Percentiles rank a stretch among this genome's conserved stretches.
Conservation (phyloP, 495 filamentous ascomycete genomes). For the Penicillium desertorum region DNA sequence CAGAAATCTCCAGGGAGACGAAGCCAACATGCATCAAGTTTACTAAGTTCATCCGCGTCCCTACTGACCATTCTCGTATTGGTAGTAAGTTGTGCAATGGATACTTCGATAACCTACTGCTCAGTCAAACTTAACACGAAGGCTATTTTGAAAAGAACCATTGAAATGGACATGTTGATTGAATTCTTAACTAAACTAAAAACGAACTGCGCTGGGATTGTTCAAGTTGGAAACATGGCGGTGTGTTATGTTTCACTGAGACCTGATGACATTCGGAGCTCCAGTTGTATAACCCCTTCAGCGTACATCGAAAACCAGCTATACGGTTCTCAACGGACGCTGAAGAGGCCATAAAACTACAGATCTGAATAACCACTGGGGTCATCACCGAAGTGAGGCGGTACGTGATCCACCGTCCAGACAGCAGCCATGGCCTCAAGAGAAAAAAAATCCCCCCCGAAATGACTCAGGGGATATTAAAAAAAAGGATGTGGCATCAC, state of each 20-base stretch:
- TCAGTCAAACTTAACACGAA: background rate
- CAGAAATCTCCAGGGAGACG: no score
- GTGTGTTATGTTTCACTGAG: background rate
- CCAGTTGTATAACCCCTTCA: slow-evolving; percentile 11
- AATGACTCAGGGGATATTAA: background rate
- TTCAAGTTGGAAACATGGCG: background rate
- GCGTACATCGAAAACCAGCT: slow-evolving; percentile 8
- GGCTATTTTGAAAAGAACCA: background rate
- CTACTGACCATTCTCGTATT: no score
- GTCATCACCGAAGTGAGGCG: background rate
- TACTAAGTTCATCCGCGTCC: no score
- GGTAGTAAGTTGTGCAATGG: no score
- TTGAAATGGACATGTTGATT: background rate
- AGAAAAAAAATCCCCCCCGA: background rate
- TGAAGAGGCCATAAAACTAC: slow-evolving; percentile 11
- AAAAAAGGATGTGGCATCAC: background rate
- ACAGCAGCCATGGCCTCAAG: background rate
- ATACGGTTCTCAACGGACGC: slow-evolving; percentile 11
- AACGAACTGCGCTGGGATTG: background rate
- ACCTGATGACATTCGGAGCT: background rate
- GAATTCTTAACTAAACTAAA: background rate
- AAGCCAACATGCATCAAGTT: no score
- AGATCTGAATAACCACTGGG: background rate
- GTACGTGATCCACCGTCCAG: background rate
- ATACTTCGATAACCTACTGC: no score